Base-by-base conservation (phyloP, 2,329 filamentous ascomycete genomes). In the Arthrocladium fulminans region DNA sequence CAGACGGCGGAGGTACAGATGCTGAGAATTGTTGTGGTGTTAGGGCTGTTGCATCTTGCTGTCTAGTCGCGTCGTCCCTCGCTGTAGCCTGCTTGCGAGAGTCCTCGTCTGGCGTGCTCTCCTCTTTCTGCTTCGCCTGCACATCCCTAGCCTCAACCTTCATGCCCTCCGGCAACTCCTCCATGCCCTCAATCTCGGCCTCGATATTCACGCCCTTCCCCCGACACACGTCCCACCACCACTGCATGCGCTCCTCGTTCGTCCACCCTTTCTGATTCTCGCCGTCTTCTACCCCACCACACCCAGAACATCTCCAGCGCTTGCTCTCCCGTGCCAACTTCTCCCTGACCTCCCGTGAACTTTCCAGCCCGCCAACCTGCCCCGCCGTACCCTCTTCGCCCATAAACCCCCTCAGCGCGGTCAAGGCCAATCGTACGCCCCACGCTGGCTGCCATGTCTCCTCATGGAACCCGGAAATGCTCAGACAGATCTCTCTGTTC, bases 361-460 rank as follows among this genome's bases (percentile, higher is more conserved):
- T 83, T 56, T 96, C 89, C 59, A 97, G 73, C 0, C 92, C 92
- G 10, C 92, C 92, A 1, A 98, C 73, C 70, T 97, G 92, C 1
- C 92, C 92, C 58, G 79, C 80, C 7, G 86, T 81, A 15, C 57
- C 57, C 57, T 90, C 86, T 2, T 84, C 89, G 64, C 94, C 88
- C 88, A 98, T 97, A 66, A 96, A 96, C 58, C 80, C 84, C 47
- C 92, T 73, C 42, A 97, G 79, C 4, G 80, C 81, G 3, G 80
- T 73, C 49, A 98, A 70, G 13, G 92, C 90, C 3, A 92, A 97
- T 51, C 92, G 77, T 8, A 98, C 84, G 0, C 92, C 92, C 92
- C 92, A 98, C 0, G 92, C 92, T 0, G 92, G 92, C 74, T 96
- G 90, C 92, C 92, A 98, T 13, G 87, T 94, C 71, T 97, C 92